Percentiles rank a stretch among this genome's conserved stretches.
phyloP scores from a whole-genome alignment of 768 basidiomycete species.

The Lactarius tabidus region DNA sequence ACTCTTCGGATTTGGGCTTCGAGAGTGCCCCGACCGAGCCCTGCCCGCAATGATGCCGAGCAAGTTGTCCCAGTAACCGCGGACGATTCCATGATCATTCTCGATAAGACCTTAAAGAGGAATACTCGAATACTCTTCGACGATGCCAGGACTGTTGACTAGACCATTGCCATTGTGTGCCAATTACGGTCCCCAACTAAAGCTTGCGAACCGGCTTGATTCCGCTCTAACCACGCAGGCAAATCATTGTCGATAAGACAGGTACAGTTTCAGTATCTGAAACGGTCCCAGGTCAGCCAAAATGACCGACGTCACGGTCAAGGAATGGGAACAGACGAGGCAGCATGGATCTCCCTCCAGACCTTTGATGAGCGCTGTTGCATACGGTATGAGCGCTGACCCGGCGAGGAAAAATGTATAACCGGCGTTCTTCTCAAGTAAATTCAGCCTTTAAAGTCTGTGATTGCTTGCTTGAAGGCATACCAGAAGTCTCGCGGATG shows the following conservation, averaged over 20 bases:
- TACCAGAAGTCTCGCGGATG: slow-evolving; percentile 95
- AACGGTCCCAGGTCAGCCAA: slow-evolving; percentile 95
- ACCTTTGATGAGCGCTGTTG: slow-evolving; percentile 96
- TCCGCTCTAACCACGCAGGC: slow-evolving; percentile 83
- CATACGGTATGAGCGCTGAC: slow-evolving; percentile 89
- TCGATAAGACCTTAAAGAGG: slow-evolving; percentile 89
- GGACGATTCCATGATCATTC: slow-evolving; percentile 93
- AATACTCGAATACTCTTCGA: slow-evolving; percentile 99
- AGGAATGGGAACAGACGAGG: slow-evolving; percentile 97
- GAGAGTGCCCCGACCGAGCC: slow-evolving; percentile 91
- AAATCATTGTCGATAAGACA: slow-evolving; percentile 88
- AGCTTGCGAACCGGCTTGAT: slow-evolving; percentile 86
- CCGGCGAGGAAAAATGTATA: slow-evolving; percentile 66
- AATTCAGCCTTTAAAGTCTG: slow-evolving; percentile 86
- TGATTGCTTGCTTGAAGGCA: slow-evolving; percentile 93
- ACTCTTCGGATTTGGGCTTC: slow-evolving; percentile 73
- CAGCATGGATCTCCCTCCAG: slow-evolving; percentile 98
- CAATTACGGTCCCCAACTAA: slow-evolving; percentile 89
- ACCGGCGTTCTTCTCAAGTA: slow-evolving; percentile 86
- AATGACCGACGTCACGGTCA: slow-evolving; percentile 94
- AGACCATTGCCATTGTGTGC: slow-evolving; percentile 94
- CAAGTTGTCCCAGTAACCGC: slow-evolving; percentile 94
- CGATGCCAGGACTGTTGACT: slow-evolving; percentile 95
- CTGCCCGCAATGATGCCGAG: slow-evolving; percentile 97
- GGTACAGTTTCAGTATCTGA: slow-evolving; percentile 98